These are phyloP conservation scores for Ailanthus altissimus DNA, from an alignment of 345 rosid genomes.

Conservation along the genomic window DNA sequence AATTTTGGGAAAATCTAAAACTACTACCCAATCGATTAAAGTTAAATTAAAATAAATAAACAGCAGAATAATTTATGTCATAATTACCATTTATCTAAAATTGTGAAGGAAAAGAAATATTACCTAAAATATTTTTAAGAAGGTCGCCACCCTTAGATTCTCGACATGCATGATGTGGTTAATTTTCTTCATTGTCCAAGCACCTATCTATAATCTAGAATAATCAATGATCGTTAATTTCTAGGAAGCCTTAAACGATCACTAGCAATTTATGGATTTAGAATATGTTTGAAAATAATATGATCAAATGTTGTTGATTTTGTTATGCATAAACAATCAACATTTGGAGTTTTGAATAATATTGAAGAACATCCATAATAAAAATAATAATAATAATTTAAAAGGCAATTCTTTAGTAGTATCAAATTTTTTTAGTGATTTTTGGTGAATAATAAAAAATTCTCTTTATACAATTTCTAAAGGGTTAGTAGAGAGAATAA, in stretches of 20 bases:
- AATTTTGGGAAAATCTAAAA: too few relatives aligned
- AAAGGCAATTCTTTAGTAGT: neutral
- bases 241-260: neutral
- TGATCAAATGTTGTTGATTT: neutral
- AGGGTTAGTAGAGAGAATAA: neutral
- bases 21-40: neutral
- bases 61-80: neutral
- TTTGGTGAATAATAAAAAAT: neutral
- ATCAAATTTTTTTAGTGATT: neutral
- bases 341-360: neutral
- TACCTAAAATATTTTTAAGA: constrained; percentile 7
- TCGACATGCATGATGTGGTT: neutral
- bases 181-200: neutral
- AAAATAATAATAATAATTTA: neutral
- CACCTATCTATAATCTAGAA: neutral
- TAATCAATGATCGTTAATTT: neutral
- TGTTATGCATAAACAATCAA: neutral
- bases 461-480: neutral
- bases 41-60: neutral
- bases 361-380: neutral
- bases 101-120: neutral
- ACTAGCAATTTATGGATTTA: neutral
- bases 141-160: neutral
- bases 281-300: neutral
- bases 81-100: neutral